These are phyloP conservation scores for Coemansia sp. DNA, from an alignment of 192 early-diverging fungal species.

Conservation along the genomic window DNA sequence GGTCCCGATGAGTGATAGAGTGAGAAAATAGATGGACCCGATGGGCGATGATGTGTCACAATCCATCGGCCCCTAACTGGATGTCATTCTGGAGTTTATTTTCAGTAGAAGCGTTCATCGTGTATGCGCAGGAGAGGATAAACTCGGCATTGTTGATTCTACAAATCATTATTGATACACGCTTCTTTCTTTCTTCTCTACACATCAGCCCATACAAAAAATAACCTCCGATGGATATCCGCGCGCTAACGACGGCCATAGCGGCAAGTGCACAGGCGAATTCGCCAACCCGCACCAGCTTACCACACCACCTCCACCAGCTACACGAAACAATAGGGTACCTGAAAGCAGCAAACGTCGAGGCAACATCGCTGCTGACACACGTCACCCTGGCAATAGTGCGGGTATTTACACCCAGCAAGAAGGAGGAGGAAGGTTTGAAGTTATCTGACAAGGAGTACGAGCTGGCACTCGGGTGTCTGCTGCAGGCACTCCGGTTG, in stretches of 20 bases:
- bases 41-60: too few relatives aligned
- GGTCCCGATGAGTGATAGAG: too few relatives aligned
- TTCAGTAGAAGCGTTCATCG: too few relatives aligned
- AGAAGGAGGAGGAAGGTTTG: not conserved
- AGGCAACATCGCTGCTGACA: conserved; percentile 26
- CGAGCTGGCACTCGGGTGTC: conserved; percentile 21
- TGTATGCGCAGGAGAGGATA: too few relatives aligned
- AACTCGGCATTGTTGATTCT: too few relatives aligned
- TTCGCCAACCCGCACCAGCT: conserved; percentile 10
- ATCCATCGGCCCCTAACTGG: too few relatives aligned
- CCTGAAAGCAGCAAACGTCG: conserved; percentile 21
- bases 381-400: conserved; percentile 26
- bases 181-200: not conserved
- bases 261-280: conserved; percentile 12
- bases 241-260: conserved; percentile 11
- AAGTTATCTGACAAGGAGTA: conserved; percentile 29
- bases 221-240: conserved; percentile 26
- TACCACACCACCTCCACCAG: conserved; percentile 15
- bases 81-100: too few relatives aligned
- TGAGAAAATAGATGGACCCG: too few relatives aligned
- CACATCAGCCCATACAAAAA: too few relatives aligned
- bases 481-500: conserved; percentile 18
- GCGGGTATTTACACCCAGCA: conserved; percentile 10
- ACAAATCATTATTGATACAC: too few relatives aligned
- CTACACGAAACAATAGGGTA: conserved; percentile 2